Conservation (phyloP, 495 filamentous ascomycete species). For the Penicillium diatomitis region DNA sequence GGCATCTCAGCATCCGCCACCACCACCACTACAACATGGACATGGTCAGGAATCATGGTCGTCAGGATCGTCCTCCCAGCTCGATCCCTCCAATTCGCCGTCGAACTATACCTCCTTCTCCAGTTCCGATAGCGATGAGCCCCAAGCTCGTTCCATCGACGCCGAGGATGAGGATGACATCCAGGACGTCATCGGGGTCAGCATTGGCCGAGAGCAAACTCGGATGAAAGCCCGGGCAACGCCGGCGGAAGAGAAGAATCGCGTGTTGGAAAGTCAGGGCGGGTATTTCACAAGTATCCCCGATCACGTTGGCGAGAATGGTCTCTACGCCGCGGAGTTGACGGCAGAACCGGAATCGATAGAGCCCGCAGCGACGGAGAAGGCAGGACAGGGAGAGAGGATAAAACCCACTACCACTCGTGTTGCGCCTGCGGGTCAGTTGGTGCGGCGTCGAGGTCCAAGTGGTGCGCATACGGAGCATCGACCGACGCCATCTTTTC, state of each 20-base stretch:
- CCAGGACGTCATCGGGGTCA: conserved; percentile 66
- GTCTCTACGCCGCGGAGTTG: conserved; percentile 25
- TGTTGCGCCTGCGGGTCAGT: not conserved
- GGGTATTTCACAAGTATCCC: conserved; percentile 44
- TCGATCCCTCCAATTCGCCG: conserved; percentile 13
- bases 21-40: not conserved
- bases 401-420: conserved; percentile 1
- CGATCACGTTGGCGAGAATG: conserved; percentile 15
- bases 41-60: conserved; percentile 9
- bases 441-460: conserved; percentile 2
- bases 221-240: conserved; percentile 62
- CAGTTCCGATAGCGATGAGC: conserved; percentile 34
- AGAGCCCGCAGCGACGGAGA: not conserved
- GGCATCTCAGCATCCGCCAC: not conserved
- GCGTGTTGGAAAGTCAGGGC: conserved; percentile 50
- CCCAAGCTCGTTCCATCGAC: not conserved
- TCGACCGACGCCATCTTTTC: not conserved
- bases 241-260: conserved; percentile 65
- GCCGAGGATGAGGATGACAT: conserved; percentile 30
- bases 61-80: conserved; percentile 15
- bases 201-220: conserved; percentile 64
- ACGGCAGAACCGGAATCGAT: conserved; percentile 28
- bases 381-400: not conserved
- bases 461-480: conserved; percentile 12
- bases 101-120: conserved; percentile 21